Conservation (phyloP, 2,329 filamentous ascomycete genomes). For the Thyridium curvatum region DNA sequence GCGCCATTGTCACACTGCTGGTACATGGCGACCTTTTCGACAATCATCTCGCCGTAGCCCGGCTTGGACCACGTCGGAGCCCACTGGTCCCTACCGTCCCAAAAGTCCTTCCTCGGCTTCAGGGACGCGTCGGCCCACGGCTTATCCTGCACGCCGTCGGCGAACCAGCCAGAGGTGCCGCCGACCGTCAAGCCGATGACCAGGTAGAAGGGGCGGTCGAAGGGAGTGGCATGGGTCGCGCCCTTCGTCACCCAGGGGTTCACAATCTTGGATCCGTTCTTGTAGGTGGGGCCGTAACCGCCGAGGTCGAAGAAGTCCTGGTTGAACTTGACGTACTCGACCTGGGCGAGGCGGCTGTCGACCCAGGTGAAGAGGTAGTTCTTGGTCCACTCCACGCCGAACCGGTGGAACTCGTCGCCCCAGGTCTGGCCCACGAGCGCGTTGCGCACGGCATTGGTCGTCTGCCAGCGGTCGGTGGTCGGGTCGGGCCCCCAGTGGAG, state of each 20-base stretch:
- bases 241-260: slow-evolving; percentile 5
- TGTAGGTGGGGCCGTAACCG: slow-evolving; percentile 4
- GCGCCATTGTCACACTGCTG: slow-evolving; percentile 8
- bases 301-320: slow-evolving; percentile 4
- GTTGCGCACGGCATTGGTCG: slow-evolving; percentile 4
- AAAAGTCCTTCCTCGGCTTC: slow-evolving; percentile 6
- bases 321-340: slow-evolving; percentile 6
- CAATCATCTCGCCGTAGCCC: slow-evolving; percentile 8
- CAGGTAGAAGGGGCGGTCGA: slow-evolving; percentile 45
- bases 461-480: slow-evolving; percentile 6
- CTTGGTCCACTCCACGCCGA: slow-evolving; percentile 8
- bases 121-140: slow-evolving; percentile 7
- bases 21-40: slow-evolving; percentile 9
- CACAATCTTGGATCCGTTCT: slow-evolving; percentile 3
- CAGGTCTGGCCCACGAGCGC: slow-evolving; percentile 3
- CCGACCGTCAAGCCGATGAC: slow-evolving; percentile 47
- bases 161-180: slow-evolving; percentile 40
- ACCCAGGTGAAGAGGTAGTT: slow-evolving; percentile 9
- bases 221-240: slow-evolving; percentile 27
- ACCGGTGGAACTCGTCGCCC: slow-evolving; percentile 5
- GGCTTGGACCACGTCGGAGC: slow-evolving; percentile 3
- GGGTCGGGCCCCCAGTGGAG: slow-evolving; percentile 9
- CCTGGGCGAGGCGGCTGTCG: slow-evolving; percentile 7
- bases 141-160: slow-evolving; percentile 7
- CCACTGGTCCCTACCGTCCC: slow-evolving; percentile 5